A percentile compares a stretch with the other conserved stretches of the same genome.
These are phyloP conservation scores for Phaeosphaeriaceae sp. DNA, from an alignment of 2,329 filamentous ascomycete genomes.

Conservation along the genomic window DNA sequence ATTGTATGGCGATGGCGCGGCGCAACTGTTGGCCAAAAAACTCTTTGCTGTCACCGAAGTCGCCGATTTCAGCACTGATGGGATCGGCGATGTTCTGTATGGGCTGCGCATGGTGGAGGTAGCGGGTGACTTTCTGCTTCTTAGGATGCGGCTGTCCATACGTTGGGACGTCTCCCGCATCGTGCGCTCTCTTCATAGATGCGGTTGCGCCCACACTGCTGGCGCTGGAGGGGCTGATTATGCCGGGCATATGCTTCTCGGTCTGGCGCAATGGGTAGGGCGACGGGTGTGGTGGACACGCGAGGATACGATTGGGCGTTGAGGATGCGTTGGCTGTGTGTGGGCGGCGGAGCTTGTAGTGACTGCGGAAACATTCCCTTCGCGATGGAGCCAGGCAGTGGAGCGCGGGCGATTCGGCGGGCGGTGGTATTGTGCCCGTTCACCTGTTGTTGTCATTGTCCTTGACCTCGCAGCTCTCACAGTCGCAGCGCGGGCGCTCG, in stretches of 20 bases:
- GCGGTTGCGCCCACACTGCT: slow-evolving; percentile 37
- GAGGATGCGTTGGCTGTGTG: slow-evolving; percentile 12
- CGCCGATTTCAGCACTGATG: slow-evolving; percentile 41
- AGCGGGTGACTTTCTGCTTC: slow-evolving; percentile 44
- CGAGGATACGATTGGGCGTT: slow-evolving; percentile 15
- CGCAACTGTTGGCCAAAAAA: slow-evolving; percentile 63
- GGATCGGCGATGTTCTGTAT: slow-evolving; percentile 41
- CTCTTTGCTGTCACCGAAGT: slow-evolving; percentile 54
- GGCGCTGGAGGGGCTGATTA: slow-evolving; percentile 38
- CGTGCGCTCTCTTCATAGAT: slow-evolving; percentile 45
- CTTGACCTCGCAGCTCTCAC: slow-evolving; percentile 25
- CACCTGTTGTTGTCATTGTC: slow-evolving; percentile 15
- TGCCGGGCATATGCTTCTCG: slow-evolving; percentile 42
- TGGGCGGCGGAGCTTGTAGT: slow-evolving; percentile 3
- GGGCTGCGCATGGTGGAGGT: slow-evolving; percentile 45
- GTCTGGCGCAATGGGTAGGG: slow-evolving; percentile 10
- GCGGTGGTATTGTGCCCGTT: slow-evolving; percentile 17
- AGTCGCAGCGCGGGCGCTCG: slow-evolving; percentile 17
- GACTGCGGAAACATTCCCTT: slow-evolving; percentile 7
- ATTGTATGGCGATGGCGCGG: slow-evolving; percentile 61
- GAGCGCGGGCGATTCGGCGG: slow-evolving; percentile 12
- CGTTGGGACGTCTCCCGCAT: slow-evolving; percentile 24
- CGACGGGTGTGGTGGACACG: slow-evolving; percentile 11
- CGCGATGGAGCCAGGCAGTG: slow-evolving; percentile 13
- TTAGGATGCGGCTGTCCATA: slow-evolving; percentile 36